phyloP scores from a whole-genome alignment of 2,329 filamentous ascomycete genomes.

The Paecilomyces dactylethromorphus region DNA sequence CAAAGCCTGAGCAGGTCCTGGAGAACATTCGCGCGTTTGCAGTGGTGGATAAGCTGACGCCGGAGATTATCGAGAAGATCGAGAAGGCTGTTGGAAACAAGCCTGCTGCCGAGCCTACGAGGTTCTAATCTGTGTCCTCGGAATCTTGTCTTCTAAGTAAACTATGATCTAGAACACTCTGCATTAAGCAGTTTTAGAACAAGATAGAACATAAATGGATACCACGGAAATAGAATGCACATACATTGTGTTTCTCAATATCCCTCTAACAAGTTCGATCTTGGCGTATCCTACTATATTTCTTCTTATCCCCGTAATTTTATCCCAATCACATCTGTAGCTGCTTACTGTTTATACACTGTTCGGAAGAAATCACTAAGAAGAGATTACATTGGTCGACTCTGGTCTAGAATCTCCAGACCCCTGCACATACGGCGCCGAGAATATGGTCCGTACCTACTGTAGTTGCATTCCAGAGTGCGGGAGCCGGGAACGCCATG shows the following conservation, averaged over 20 bases:
- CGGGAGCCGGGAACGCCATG: neutral
- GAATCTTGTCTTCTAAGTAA: neutral
- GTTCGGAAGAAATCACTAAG: neutral
- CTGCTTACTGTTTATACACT: neutral
- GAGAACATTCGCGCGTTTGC: constrained; percentile 31
- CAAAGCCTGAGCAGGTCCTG: constrained; percentile 36
- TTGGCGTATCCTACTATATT: neutral
- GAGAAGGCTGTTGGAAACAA: neutral
- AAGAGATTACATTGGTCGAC: neutral
- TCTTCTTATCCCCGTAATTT: neutral
- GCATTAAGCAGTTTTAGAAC: neutral
- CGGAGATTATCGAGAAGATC: constrained; percentile 8
- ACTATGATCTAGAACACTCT: neutral
- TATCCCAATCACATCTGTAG: neutral
- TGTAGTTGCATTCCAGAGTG: neutral
- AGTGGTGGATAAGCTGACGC: constrained; percentile 7
- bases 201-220: neutral
- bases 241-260: neutral
- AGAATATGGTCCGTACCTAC: neutral
- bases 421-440: neutral
- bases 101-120: neutral
- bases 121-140: neutral
- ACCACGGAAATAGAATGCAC: neutral
- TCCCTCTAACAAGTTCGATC: no score
- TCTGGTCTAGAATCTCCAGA: no score